Evolutionary conservation across 306 rosid species (phyloP).

Genomic region (Alnus rubra): DNA sequence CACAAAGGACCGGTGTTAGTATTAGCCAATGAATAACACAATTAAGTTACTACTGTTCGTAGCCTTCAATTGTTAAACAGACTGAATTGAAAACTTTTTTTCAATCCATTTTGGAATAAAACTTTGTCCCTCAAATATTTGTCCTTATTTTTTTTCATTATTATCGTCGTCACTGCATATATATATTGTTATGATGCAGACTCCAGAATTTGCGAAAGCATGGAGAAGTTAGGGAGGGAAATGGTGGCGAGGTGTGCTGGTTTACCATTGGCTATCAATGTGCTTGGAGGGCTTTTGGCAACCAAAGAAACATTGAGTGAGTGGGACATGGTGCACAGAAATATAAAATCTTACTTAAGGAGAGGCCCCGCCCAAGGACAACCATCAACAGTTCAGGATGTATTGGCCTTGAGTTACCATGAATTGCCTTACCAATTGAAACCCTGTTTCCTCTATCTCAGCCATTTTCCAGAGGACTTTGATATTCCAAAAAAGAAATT

Average conservation of each 20-base stretch:
- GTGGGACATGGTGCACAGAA: constrained; percentile 39
- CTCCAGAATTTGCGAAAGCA: constrained; percentile 16
- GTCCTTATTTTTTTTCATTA: not conserved
- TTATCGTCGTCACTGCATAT: constrained; percentile 1
- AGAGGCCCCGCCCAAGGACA: constrained; percentile 39
- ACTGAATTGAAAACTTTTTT: too few relatives aligned
- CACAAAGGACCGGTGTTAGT: too few relatives aligned
- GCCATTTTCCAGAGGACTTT: constrained; percentile 58
- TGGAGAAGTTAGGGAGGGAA: constrained; percentile 42
- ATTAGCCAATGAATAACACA: too few relatives aligned
- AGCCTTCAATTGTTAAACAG: too few relatives aligned
- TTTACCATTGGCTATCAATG: constrained; percentile 54
- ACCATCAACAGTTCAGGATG: constrained; percentile 32
- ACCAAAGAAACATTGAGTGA: constrained; percentile 37
- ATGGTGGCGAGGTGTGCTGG: constrained; percentile 57
- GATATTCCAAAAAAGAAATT: constrained; percentile 44
- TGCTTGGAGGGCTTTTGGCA: constrained; percentile 59
- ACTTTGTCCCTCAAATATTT: too few relatives aligned
- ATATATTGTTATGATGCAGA: constrained; percentile 23
- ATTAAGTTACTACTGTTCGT: too few relatives aligned
- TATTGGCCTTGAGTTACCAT: constrained; percentile 48
- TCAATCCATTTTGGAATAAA: too few relatives aligned
- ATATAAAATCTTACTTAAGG: constrained; percentile 30
- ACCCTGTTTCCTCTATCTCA: constrained; percentile 49
- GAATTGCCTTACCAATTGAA: constrained; percentile 48